phyloP scores from a whole-genome alignment of 164 flowering plant species.

The Berberis thunbergii region DNA sequence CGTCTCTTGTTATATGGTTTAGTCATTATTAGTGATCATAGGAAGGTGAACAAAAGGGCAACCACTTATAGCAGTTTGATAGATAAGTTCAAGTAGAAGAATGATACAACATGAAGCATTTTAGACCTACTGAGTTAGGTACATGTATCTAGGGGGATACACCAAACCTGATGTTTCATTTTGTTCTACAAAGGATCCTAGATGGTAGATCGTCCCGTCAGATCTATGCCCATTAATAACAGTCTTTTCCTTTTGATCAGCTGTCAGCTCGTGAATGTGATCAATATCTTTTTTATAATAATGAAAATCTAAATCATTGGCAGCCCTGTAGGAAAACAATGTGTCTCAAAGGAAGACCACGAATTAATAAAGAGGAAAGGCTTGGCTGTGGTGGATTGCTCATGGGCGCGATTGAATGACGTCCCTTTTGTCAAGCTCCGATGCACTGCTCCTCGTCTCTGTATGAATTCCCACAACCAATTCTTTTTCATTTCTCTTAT shows the following conservation, averaged over 20 bases:
- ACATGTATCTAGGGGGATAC: too few species aligned
- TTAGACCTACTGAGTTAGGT: too few species aligned
- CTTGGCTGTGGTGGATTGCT: slow-evolving; percentile 96
- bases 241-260: background rate
- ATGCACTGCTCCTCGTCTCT: slow-evolving; percentile 84
- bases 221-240: background rate
- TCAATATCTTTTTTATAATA: background rate
- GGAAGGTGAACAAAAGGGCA: too few species aligned
- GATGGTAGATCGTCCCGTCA: too few species aligned
- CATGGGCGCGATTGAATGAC: slow-evolving; percentile 94
- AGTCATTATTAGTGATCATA: too few species aligned
- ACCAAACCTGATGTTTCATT: too few species aligned
- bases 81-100: too few species aligned
- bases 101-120: too few species aligned
- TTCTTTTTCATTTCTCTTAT: background rate
- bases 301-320: slow-evolving; percentile 9
- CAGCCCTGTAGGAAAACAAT: slow-evolving; percentile 86
- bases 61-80: too few species aligned
- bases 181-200: too few species aligned
- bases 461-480: slow-evolving; percentile 32
- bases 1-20: too few species aligned
- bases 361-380: slow-evolving; percentile 64
- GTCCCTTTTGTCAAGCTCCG: slow-evolving; percentile 94
- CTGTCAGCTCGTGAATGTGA: background rate
- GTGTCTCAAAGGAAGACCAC: slow-evolving; percentile 85